Evolutionary conservation across 2,329 filamentous ascomycete species (phyloP).

Genomic region (Alternaria angustiovoidea): DNA sequence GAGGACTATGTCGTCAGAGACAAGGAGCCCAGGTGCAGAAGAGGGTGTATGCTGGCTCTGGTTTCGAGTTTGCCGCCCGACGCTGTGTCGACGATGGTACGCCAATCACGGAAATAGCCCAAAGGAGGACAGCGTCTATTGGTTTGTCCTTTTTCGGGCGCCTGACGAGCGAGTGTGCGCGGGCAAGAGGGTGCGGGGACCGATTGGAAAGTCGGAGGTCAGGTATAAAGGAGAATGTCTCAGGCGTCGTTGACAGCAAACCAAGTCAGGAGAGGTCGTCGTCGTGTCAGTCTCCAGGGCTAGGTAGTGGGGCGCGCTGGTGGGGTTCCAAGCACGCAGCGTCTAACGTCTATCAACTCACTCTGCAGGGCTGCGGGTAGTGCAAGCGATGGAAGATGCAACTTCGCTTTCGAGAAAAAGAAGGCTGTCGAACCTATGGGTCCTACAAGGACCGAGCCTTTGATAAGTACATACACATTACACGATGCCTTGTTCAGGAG

Average conservation of each 20-base stretch:
- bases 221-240: constrained; percentile 25
- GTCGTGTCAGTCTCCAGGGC: constrained; percentile 26
- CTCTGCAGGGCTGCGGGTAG: constrained; percentile 25
- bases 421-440: not conserved
- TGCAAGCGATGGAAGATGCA: not conserved
- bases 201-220: constrained; percentile 27
- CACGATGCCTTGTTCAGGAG: constrained; percentile 28
- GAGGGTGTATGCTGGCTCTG: constrained; percentile 24
- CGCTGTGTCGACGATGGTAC: constrained; percentile 44
- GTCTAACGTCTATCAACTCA: constrained; percentile 21
- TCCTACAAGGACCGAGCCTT: not conserved
- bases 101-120: constrained; percentile 48
- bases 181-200: constrained; percentile 25
- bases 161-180: constrained; percentile 24
- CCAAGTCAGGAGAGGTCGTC: constrained; percentile 32
- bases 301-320: constrained; percentile 37
- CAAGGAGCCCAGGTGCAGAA: constrained; percentile 18
- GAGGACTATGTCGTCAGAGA: constrained; percentile 10
- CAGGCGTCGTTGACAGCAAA: constrained; percentile 26
- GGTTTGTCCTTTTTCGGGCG: constrained; percentile 45
- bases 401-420: not conserved
- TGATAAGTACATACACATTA: constrained; percentile 10
- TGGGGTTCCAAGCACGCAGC: constrained; percentile 29
- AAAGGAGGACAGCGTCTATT: constrained; percentile 52
- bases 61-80: constrained; percentile 50